Conservation (phyloP, 2,329 filamentous ascomycete genomes). For the Sclerotinia glacialis region DNA sequence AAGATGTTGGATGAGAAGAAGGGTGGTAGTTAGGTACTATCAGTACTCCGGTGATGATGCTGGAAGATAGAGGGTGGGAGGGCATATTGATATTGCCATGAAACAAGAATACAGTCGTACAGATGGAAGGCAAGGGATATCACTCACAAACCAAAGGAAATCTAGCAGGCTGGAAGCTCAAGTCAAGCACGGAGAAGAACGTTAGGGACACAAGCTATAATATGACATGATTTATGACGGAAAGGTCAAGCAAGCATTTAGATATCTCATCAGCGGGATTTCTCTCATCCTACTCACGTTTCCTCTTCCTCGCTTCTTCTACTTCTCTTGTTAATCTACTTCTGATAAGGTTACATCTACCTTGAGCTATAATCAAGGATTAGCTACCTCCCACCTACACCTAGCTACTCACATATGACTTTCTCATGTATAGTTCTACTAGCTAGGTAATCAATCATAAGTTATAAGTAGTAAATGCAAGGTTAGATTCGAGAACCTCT, state of each 20-base stretch:
- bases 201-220: not conserved
- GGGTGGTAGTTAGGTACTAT: not conserved
- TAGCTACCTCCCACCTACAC: too few relatives aligned
- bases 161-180: not conserved
- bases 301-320: not conserved
- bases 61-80: not conserved
- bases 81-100: too few relatives aligned
- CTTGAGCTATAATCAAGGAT: too few relatives aligned
- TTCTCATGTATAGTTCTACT: too few relatives aligned
- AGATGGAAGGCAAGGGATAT: not conserved
- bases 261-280: not conserved
- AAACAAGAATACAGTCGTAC: too few relatives aligned
- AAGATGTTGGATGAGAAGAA: conserved; percentile 13
- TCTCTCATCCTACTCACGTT: not conserved
- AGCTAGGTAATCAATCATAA: too few relatives aligned
- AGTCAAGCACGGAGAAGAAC: not conserved
- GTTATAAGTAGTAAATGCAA: too few relatives aligned
- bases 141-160: not conserved
- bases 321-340: not conserved
- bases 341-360: not conserved
- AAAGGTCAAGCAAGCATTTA: not conserved
- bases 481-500: too few relatives aligned
- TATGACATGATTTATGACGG: not conserved
- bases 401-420: too few relatives aligned
- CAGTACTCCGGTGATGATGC: not conserved